Conservation (phyloP, 2,329 filamentous ascomycete genomes). For the Phaeosphaeriaceae sp. region DNA sequence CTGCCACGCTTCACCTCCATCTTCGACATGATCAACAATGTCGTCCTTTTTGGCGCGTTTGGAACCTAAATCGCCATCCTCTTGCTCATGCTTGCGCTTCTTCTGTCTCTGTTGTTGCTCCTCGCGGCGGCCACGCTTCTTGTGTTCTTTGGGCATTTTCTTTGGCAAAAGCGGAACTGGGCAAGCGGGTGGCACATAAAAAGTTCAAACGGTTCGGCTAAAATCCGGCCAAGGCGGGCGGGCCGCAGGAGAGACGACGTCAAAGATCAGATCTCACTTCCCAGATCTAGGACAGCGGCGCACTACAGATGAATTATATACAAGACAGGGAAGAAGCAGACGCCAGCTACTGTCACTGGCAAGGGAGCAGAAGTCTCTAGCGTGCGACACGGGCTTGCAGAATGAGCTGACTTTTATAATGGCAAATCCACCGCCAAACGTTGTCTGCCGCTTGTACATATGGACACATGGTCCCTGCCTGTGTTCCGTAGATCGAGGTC, state of each 20-base stretch:
- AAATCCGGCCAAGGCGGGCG: neutral
- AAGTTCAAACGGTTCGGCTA: constrained; percentile 22
- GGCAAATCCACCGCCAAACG: neutral
- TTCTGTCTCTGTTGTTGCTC: constrained; percentile 44
- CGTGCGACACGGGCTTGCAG: neutral
- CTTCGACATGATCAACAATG: constrained; percentile 18
- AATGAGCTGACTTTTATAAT: neutral
- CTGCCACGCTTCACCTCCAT: constrained; percentile 20
- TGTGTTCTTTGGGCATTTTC: constrained; percentile 65
- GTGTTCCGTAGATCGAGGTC: neutral
- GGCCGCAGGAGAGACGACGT: neutral
- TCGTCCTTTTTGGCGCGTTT: constrained; percentile 45
- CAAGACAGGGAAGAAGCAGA: too few relatives aligned
- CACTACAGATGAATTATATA: neutral
- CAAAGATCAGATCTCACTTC: neutral
- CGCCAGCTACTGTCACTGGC: neutral
- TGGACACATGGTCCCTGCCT: neutral
- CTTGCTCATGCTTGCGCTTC: constrained; percentile 53
- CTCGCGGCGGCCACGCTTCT: constrained; percentile 63
- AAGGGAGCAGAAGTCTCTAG: constrained; percentile 1
- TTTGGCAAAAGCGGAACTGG: constrained; percentile 6
- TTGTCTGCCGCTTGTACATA: too few relatives aligned
- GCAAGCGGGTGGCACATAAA: constrained; percentile 17
- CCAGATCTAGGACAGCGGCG: neutral
- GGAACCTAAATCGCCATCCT: constrained; percentile 41